These are phyloP conservation scores for Trichosanthes truncata DNA, from an alignment of 306 rosid species.

Conservation along the genomic window DNA sequence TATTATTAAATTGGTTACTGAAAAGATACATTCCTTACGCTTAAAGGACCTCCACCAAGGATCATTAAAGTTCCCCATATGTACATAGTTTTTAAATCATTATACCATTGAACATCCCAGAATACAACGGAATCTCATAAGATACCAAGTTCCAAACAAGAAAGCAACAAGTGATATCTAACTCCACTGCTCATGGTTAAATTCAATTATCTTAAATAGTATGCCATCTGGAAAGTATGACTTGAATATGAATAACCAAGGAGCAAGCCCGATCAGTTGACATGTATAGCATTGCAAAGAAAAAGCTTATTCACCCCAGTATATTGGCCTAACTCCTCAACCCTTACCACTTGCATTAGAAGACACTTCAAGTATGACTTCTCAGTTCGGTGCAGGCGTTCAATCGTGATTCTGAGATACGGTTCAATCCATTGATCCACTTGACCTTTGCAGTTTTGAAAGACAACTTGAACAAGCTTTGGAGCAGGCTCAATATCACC, in stretches of 20 bases:
- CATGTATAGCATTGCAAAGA: neutral
- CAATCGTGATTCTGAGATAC: slow-evolving; percentile 64
- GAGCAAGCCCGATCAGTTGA: neutral
- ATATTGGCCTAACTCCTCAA: neutral
- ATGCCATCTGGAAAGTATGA: neutral
- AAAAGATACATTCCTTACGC: neutral
- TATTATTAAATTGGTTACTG: neutral
- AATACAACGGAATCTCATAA: neutral
- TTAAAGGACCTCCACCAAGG: neutral
- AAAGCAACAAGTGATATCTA: neutral
- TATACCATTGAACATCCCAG: neutral
- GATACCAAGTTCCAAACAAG: neutral
- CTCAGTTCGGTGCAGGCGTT: slow-evolving; percentile 65
- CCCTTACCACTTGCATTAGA: slow-evolving; percentile 81
- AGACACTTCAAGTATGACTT: slow-evolving; percentile 79
- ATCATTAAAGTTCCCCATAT: neutral
- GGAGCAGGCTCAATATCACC: slow-evolving; percentile 93
- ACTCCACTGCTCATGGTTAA: neutral
- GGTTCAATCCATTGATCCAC: slow-evolving; percentile 98
- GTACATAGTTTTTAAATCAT: neutral
- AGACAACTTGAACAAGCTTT: slow-evolving; percentile 87
- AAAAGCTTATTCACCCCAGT: neutral
- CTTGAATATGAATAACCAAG: neutral
- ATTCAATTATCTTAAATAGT: neutral
- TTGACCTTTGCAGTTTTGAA: slow-evolving; percentile 88